Evolutionary conservation across 805 yeast genomes (phyloP), one percentile per base, ranked within the genome.

Genomic region (Henningerozyma blattae): DNA sequence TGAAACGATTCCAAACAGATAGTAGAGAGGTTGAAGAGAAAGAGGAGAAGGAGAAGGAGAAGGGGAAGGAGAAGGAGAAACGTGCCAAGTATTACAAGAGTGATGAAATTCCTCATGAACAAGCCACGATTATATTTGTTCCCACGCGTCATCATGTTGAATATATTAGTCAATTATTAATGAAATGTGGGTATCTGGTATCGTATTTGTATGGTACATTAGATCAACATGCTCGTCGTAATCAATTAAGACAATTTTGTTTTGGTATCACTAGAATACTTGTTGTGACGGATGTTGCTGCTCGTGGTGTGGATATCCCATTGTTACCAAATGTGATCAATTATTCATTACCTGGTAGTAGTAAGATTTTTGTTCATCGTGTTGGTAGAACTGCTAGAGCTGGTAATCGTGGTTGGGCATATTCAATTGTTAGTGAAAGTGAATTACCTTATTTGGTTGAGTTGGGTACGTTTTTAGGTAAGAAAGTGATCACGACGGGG

Each of bases 381-480:
- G 97, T 91, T 31, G 99, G 99, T 58, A 78, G 99, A 70, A 91
- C 99, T 30, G 99, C 98, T 9, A 81, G 99, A 70, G 98, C 98
- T 7, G 99, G 99, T 54, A 80, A 85, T 54, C 75, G 71, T 46
- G 99, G 99, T 52, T 86, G 96, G 94, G 99, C 98, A 0, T 91
- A 83, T 55, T 79, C 95, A 3, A 73, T 91, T 39, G 79, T 87
- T 6, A 68, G 76, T 37, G 94, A 86, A 43, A 67, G 73, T 35
- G 99, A 91, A 54, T 59, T 89, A 37, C 95, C 98, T 9, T 91
- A 89, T 47, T 58, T 91, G 34, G 65, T 89, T 32, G 99, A 91
- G 57, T 65, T 91, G 47, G 97, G 91, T 54, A 56, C 91, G 30
- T 89, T 91, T 50, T 62, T 91, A 46, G 96, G 95, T 5, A 73